Evolutionary conservation across 2,329 filamentous ascomycete species (phyloP).

Genomic region (Colletotrichum sp.): DNA sequence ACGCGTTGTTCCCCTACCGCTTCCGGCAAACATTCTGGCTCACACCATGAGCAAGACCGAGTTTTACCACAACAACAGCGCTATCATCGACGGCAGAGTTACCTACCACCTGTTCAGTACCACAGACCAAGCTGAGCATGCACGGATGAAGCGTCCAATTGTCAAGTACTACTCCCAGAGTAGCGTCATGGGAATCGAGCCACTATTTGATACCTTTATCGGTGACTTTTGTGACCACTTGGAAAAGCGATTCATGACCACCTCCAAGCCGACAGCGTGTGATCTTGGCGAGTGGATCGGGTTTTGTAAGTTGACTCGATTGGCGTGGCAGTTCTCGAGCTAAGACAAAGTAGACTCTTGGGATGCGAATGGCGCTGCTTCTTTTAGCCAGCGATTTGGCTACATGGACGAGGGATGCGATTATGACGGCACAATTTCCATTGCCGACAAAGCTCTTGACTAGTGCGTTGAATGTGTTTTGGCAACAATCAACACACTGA

Average conservation of each 20-base stretch:
- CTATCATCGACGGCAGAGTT: constrained; percentile 36
- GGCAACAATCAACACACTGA: not conserved
- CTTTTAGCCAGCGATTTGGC: constrained; percentile 45
- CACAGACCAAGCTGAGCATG: constrained; percentile 36
- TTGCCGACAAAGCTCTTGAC: constrained; percentile 32
- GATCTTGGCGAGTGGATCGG: constrained; percentile 29
- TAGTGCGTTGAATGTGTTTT: not conserved
- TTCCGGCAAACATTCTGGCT: not conserved
- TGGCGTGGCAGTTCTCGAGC: not conserved
- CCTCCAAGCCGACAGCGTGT: constrained; percentile 27
- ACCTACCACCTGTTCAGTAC: constrained; percentile 43
- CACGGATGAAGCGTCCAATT: constrained; percentile 39
- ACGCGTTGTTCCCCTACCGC: not conserved
- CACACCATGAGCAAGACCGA: constrained; percentile 31
- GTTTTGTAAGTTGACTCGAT: constrained; percentile 37
- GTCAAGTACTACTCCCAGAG: constrained; percentile 38
- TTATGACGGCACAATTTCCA: constrained; percentile 37
- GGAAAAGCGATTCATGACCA: constrained; percentile 33
- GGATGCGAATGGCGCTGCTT: constrained; percentile 45
- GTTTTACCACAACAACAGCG: constrained; percentile 39
- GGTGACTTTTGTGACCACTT: constrained; percentile 32
- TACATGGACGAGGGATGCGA: constrained; percentile 44
- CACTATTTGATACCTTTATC: constrained; percentile 33
- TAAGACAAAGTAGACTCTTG: constrained; percentile 36
- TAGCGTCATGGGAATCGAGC: constrained; percentile 31